Conservation (phyloP, 78 protist species). For the Andalucia godoyi region DNA sequence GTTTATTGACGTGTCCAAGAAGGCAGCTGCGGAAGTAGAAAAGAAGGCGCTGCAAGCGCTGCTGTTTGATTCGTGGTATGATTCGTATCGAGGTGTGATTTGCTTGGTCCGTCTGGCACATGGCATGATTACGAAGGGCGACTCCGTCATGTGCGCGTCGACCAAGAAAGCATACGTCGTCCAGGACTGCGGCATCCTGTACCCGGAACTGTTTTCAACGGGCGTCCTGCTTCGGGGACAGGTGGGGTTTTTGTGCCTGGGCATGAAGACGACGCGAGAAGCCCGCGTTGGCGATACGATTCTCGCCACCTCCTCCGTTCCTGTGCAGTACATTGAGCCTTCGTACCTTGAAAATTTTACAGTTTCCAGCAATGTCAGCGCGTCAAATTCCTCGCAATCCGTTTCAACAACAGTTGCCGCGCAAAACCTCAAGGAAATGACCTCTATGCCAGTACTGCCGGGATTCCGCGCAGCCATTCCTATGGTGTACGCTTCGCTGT, state of each 20-base stretch:
- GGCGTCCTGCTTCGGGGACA: constrained; percentile 56
- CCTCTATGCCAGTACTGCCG: neutral
- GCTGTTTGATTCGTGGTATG: constrained; percentile 69
- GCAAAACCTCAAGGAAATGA: neutral
- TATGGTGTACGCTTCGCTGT: constrained; percentile 13
- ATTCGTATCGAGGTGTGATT: constrained; percentile 51
- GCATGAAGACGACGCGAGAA: constrained; percentile 39
- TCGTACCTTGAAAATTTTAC: too few species aligned
- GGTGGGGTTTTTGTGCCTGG: constrained; percentile 68
- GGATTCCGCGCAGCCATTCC: constrained; percentile 1
- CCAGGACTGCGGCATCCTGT: constrained; percentile 57
- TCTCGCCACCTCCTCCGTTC: too few species aligned
- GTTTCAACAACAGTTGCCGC: too few species aligned
- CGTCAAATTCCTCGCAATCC: too few species aligned
- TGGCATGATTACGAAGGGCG: constrained; percentile 37
- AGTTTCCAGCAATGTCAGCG: too few species aligned
- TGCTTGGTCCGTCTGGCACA: constrained; percentile 42
- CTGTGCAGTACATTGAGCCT: too few species aligned
- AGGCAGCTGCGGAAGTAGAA: neutral
- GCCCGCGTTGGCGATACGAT: constrained; percentile 84
- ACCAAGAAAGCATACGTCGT: constrained; percentile 40
- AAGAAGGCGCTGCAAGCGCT: constrained; percentile 44
- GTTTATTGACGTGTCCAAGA: neutral
- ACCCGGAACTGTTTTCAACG: constrained; percentile 52
- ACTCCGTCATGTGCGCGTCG: neutral